Evolutionary conservation across 352 stramenopile species (phyloP), one percentile per base, ranked within the genome.

Genomic region (Globisporangium solare): DNA sequence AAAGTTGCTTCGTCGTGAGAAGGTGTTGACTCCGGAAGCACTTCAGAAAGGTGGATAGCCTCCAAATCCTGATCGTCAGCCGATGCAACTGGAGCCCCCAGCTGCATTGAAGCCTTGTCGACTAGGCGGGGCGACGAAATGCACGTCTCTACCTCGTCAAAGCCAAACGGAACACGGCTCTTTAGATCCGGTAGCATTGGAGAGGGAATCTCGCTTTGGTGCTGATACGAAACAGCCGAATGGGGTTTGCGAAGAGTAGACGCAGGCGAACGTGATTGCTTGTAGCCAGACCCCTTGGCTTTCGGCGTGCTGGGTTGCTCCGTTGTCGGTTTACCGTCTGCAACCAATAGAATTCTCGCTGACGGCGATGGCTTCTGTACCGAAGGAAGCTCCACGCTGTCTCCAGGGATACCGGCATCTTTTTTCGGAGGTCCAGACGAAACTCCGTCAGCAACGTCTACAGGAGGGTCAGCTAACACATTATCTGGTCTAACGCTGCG

Each of bases 121-220:
- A 21, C 27, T 10, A 51, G 17, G 3, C 42, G 53, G 27, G 47
- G 47, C 11, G 53, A 59, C 6, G 14, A 27, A 21, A 62, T 46
- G 15, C 37, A 20, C 1, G 35, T 51, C 46, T 60, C n/a, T 3
- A 60, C 51, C 39, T n/a, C 54, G 6, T 70, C 57, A 47, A 73
- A 69, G 18, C 54, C 51, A 27, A 73, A 73, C 11, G 61, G 66
- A 20, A 67, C 54, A 6, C 66, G 61, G 4, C 42, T 49, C 14
- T 64, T 66, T 20, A 69, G 21, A 47, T 73, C 54, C 10, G 66
- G 66, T 5, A 72, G 20, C n/a, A 53, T 41, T 3, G 12, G 47
- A 27, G 50, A 47, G 22, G 39, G 32, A 21, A 41, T 3, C 1
- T 46, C 41, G 24, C 4, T 0, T 51, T 13, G 47, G 0, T 3